phyloP scores from a whole-genome alignment of 352 stramenopile genomes.

The Globisporangium nagaii region DNA sequence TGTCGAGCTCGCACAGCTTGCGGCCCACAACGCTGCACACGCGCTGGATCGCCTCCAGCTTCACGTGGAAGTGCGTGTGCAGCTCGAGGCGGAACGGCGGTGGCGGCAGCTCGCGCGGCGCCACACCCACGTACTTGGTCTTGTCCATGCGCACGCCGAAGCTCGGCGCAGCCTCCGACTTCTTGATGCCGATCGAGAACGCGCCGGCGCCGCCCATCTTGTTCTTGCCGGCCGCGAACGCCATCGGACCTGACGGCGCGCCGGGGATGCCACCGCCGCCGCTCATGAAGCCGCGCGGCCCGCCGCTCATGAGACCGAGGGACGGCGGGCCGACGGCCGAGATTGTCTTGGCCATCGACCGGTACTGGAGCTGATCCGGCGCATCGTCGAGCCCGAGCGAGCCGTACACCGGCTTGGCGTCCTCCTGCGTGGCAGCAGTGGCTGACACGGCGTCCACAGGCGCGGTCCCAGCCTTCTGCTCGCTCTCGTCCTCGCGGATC shows the following conservation, averaged over 20 bases:
- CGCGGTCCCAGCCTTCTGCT: neutral
- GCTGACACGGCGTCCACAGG: slow-evolving; percentile 1
- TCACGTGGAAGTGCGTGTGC: slow-evolving; percentile 87
- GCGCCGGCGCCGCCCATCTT: slow-evolving; percentile 13
- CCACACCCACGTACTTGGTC: slow-evolving; percentile 75
- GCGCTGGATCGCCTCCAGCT: slow-evolving; percentile 65
- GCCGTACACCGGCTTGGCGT: slow-evolving; percentile 24
- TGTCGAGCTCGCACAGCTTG: slow-evolving; percentile 82
- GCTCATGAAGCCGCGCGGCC: slow-evolving; percentile 18
- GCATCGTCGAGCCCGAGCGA: slow-evolving; percentile 41
- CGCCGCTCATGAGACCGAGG: slow-evolving; percentile 28
- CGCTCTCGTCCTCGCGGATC: neutral
- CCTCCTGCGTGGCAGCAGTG: neutral
- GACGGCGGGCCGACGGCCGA: slow-evolving; percentile 27
- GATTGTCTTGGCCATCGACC: slow-evolving; percentile 45
- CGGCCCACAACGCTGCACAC: slow-evolving; percentile 71
- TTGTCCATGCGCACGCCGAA: slow-evolving; percentile 59
- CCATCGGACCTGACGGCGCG: slow-evolving; percentile 31
- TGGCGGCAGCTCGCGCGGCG: slow-evolving; percentile 58
- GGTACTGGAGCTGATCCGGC: slow-evolving; percentile 37
- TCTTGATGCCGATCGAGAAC: slow-evolving; percentile 18
- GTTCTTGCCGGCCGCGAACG: slow-evolving; percentile 41
- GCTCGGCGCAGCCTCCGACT: slow-evolving; percentile 24
- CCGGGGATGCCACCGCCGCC: slow-evolving; percentile 14
- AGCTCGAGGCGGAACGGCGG: slow-evolving; percentile 78